These are phyloP conservation scores for Botrytis aclada DNA, from an alignment of 2,329 filamentous ascomycete species.

Conservation along the genomic window DNA sequence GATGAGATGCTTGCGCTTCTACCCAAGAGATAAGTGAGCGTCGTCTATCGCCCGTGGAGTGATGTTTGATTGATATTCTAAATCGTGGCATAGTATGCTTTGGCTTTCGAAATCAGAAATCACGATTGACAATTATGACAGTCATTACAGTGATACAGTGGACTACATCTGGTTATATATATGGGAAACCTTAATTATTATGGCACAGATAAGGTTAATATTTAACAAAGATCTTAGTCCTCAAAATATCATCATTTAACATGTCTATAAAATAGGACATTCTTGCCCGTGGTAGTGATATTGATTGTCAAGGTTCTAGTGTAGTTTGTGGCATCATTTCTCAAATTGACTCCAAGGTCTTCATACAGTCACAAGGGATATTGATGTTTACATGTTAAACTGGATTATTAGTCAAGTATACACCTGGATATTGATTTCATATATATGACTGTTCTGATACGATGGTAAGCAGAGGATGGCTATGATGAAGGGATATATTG, in stretches of 20 bases:
- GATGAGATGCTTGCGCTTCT: not conserved
- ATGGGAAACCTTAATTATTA: not conserved
- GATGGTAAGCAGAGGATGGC: not conserved
- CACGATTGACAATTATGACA: not conserved
- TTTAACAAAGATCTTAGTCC: not conserved
- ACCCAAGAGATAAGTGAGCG: rapidly evolving
- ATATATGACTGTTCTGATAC: not conserved
- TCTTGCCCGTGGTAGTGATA: not conserved
- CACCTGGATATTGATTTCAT: not conserved
- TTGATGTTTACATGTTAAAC: not conserved
- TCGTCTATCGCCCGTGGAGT: rapidly evolving
- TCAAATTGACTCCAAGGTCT: not conserved
- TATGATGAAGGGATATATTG: not conserved
- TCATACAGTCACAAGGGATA: not conserved
- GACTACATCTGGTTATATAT: not conserved
- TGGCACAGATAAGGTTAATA: no score
- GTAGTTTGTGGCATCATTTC: not conserved
- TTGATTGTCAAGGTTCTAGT: not conserved
- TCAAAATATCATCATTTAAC: not conserved
- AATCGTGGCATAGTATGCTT: not conserved
- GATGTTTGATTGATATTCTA: not conserved
- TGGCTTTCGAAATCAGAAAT: not conserved
- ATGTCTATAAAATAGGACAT: not conserved
- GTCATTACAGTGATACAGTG: not conserved
- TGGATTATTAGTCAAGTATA: not conserved